phyloP scores from a whole-genome alignment of 163 green algal species.

The Trebouxia gelatinosa region DNA sequence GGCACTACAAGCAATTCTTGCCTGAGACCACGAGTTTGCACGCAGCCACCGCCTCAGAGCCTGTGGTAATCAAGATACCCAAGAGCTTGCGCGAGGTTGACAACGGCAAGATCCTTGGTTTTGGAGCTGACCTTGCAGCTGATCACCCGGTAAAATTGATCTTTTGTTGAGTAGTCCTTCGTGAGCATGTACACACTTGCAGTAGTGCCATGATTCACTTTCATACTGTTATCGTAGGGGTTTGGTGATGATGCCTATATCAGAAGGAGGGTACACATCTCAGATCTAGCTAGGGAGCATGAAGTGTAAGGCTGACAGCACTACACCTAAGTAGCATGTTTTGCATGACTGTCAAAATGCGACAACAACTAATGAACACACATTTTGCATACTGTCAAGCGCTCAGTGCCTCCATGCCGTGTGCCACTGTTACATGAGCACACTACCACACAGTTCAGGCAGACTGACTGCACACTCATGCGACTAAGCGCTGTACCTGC shows the following conservation, averaged over 20 bases:
- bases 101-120: slow-evolving; percentile 82
- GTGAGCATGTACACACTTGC: background rate
- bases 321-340: no score
- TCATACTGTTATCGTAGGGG: slow-evolving; percentile 43
- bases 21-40: background rate
- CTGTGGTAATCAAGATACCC: slow-evolving; percentile 34
- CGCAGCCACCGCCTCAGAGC: background rate
- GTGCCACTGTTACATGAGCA: no score
- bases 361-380: no score
- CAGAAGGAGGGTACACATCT: slow-evolving; percentile 67
- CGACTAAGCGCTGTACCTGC: no score
- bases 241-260: slow-evolving; percentile 84
- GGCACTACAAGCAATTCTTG: background rate
- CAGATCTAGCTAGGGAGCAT: slow-evolving; percentile 66
- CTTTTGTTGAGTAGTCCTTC: background rate
- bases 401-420: no score
- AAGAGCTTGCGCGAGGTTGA: slow-evolving; percentile 64
- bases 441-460: no score
- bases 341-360: no score
- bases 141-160: slow-evolving; percentile 66
- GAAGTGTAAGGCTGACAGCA: slow-evolving; percentile 54
- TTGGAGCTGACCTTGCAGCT: slow-evolving; percentile 75
- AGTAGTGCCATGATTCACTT: background rate
- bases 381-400: no score
- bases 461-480: no score